Evolutionary conservation across 108 stramenopile genomes (phyloP).

Genomic region (Nitzschia sp.): DNA sequence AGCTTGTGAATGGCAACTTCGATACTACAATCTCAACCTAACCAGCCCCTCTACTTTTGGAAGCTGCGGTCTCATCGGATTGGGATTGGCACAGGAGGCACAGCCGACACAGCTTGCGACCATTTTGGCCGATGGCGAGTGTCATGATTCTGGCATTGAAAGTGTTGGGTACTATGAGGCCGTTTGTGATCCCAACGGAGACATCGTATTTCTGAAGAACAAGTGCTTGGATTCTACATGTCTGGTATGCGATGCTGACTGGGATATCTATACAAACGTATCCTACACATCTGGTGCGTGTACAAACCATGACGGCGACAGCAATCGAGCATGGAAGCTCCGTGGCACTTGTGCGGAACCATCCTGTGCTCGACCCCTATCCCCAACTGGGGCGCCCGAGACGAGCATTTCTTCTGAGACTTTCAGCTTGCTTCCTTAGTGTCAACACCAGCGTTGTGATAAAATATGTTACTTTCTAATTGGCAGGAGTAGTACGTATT

Average conservation of each 20-base stretch:
- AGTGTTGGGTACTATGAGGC: slow-evolving; percentile 1
- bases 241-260: background rate
- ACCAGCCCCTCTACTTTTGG: background rate
- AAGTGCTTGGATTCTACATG: background rate
- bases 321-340: background rate
- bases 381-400: background rate
- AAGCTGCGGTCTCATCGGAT: background rate
- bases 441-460: too few species aligned
- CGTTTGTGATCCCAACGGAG: background rate
- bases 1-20: background rate
- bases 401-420: too few species aligned
- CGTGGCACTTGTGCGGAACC: background rate
- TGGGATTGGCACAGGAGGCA: too few species aligned
- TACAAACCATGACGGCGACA: background rate
- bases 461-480: too few species aligned
- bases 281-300: background rate
- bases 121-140: background rate
- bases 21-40: background rate
- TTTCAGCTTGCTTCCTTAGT: too few species aligned
- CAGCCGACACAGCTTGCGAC: background rate
- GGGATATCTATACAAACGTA: background rate
- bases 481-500: too few species aligned
- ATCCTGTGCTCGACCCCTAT: background rate
- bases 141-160: background rate
- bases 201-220: background rate